These are phyloP conservation scores for Malus hybrid DNA, from an alignment of 331 rosid species.

Conservation along the genomic window DNA sequence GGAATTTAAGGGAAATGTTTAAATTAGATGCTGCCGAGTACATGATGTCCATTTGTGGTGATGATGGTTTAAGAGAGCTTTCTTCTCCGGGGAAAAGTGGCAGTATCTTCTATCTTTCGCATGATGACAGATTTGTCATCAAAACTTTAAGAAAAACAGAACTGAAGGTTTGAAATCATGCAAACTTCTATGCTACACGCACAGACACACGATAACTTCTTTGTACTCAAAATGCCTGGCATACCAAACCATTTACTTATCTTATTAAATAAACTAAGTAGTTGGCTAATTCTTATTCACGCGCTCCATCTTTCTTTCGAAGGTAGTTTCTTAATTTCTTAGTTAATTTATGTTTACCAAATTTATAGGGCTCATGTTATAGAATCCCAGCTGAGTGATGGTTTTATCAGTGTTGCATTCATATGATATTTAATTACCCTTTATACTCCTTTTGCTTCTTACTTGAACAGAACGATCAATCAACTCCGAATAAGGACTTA, in stretches of 20 bases:
- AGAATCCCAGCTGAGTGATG: no score
- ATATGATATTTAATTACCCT: not conserved
- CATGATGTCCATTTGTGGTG: conserved; percentile 93
- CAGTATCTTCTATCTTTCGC: conserved; percentile 83
- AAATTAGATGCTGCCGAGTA: conserved; percentile 90
- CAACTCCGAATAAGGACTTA: not conserved
- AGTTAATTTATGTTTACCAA: no score
- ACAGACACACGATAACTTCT: not conserved
- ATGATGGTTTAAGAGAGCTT: conserved; percentile 71
- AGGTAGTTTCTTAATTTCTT: no score
- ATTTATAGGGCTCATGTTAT: no score
- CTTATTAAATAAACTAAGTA: no score
- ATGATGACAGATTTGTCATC: conserved; percentile 81
- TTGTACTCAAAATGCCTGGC: not conserved
- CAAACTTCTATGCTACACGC: not conserved
- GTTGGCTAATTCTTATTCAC: no score
- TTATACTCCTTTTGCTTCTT: not conserved
- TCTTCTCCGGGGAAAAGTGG: conserved; percentile 92
- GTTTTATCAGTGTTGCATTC: no score
- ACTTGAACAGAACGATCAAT: not conserved
- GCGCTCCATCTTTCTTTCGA: no score
- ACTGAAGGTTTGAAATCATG: conserved; percentile 57
- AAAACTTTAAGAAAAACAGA: conserved; percentile 69
- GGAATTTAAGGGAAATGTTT: conserved; percentile 95
- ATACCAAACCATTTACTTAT: not conserved